phyloP scores from a whole-genome alignment of 129 eudicot species.

The Scalesia atractyloides region DNA sequence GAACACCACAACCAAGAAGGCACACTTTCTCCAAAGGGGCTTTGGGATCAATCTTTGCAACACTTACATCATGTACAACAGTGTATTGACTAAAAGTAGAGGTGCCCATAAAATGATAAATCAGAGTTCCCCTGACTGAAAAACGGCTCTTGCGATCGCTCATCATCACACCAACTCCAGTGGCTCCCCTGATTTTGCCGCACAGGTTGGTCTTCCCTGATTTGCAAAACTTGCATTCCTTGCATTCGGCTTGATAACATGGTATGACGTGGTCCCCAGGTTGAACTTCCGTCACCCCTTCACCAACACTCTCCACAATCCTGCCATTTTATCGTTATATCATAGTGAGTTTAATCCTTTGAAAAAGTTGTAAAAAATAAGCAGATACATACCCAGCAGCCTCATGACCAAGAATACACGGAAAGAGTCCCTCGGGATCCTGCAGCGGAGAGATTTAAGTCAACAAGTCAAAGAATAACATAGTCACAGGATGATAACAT shows the following conservation, averaged over 20 bases:
- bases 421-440: slow-evolving; percentile 99
- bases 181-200: slow-evolving; percentile 93
- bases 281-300: slow-evolving; percentile 96
- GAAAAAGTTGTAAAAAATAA: background rate
- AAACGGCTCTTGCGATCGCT: slow-evolving; percentile 95
- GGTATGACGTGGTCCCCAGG: slow-evolving; percentile 99
- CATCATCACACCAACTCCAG: slow-evolving; percentile 99
- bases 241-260: slow-evolving; percentile 98
- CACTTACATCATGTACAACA: slow-evolving; percentile 98
- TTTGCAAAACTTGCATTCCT: slow-evolving; percentile 93
- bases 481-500: background rate
- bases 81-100: slow-evolving; percentile 99
- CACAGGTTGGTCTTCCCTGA: slow-evolving; percentile 99
- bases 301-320: slow-evolving; percentile 98
- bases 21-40: slow-evolving; percentile 97
- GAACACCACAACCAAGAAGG: slow-evolving; percentile 95
- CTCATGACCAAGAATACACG: slow-evolving; percentile 98
- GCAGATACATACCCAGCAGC: slow-evolving; percentile 82
- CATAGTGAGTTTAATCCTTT: background rate
- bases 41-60: slow-evolving; percentile 86
- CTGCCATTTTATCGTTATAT: slow-evolving; percentile 12
- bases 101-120: slow-evolving; percentile 99
- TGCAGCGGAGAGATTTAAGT: slow-evolving; percentile 27
- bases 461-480: background rate
- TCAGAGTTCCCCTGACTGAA: slow-evolving; percentile 81